phyloP scores from a whole-genome alignment of 257 asterid genomes.

The Capsicum rhomboideum region DNA sequence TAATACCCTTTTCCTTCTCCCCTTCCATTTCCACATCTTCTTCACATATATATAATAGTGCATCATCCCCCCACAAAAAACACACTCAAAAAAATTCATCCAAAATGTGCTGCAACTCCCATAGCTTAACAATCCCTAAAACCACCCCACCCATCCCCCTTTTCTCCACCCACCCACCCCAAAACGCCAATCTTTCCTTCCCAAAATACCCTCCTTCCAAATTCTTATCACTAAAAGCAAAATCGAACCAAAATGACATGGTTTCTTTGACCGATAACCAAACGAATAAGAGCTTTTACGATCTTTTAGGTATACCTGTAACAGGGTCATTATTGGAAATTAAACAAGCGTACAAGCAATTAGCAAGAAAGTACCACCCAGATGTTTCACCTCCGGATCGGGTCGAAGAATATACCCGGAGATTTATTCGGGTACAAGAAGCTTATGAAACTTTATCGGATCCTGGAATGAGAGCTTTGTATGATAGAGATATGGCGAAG shows the following conservation, averaged over 20 bases:
- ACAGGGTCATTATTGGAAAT: slow-evolving; percentile 57
- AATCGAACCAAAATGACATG: background rate
- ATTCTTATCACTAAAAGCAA: background rate
- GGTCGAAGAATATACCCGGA: slow-evolving; percentile 57
- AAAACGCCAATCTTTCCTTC: too few species aligned
- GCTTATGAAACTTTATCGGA: slow-evolving; percentile 89
- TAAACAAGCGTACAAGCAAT: slow-evolving; percentile 81
- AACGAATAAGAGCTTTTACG: slow-evolving; percentile 32
- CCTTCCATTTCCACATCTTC: too few species aligned
- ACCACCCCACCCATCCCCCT: background rate
- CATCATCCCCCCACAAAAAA: too few species aligned
- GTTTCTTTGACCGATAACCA: background rate
- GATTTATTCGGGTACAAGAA: slow-evolving; percentile 69
- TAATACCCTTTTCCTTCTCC: too few species aligned
- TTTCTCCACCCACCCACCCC: background rate
- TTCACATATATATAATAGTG: too few species aligned
- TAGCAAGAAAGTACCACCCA: slow-evolving; percentile 88
- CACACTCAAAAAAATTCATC: background rate
- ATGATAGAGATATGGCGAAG: slow-evolving; percentile 46
- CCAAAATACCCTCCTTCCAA: background rate
- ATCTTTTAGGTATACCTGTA: slow-evolving; percentile 61
- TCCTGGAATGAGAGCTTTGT: slow-evolving; percentile 53
- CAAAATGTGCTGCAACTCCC: background rate
- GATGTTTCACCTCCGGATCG: slow-evolving; percentile 90
- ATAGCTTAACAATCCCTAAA: background rate